Base-by-base conservation (phyloP, 1,284 basidiomycete genomes). In the Ustilago curta region DNA sequence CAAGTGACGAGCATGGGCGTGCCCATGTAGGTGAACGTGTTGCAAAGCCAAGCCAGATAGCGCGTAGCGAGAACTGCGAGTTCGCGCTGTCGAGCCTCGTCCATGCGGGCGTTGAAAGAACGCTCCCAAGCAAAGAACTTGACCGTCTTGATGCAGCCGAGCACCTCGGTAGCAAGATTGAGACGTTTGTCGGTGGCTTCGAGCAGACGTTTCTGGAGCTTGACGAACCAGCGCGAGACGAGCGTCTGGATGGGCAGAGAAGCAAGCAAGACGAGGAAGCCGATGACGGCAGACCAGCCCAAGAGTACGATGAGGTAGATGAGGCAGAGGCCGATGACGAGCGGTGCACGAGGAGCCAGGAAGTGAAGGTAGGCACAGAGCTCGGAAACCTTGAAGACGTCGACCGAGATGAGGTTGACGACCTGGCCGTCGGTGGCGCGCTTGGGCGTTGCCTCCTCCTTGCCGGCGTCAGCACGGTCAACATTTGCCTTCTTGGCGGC, bases 1-100 rank as follows among this genome's bases (percentile, higher is more conserved):
- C 90, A 80, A 88, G 92, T 92, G 16, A 89, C 90, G 14, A 87
- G 70, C 39, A 90, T 70, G 4, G 91, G 85, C 0, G 92, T 91
- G 39, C 92, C 88, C 55, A 82, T 86, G 19, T 86, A 85, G 49
- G 87, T 73, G 14, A 87, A 70, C 18, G 86, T 85, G 29, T 83
- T 83, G 35, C 86, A 70, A 7, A 86, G 80, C 62, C 84, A 84
- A 12, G 86, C 85, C 5, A 86, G 64, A 59, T 87, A 87, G 31
- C 87, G 81, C 19, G 85, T 77, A 23, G 85, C 83, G 11, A 88
- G 82, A 0, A 87, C 85, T 2, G 57, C 54, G 8, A 89, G 83
- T 80, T 89, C 88, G 57, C 83, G 83, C 42, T 79, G 77, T 29
- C 88, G 80, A 8, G 86, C 86, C 21, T 81, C 80, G 27, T 83